phyloP scores from a whole-genome alignment of 2,329 filamentous ascomycete species.

The Epichloe gansuensis region DNA sequence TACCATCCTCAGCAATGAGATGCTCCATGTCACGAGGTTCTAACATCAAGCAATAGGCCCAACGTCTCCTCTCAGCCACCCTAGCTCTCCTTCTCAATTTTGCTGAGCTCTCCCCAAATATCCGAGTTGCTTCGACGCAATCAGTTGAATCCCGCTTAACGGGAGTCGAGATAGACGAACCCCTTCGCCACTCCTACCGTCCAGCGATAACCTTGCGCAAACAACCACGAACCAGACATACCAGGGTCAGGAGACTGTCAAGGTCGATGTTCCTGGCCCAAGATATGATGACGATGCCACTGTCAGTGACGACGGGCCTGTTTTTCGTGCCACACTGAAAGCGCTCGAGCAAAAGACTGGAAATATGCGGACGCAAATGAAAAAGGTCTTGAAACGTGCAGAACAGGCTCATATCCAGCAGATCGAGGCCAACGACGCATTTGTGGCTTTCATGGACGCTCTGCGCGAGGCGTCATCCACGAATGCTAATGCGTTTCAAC shows the following conservation, averaged over 20 bases:
- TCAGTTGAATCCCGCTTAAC: conserved; percentile 77
- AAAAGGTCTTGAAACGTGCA: conserved; percentile 89
- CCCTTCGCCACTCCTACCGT: conserved; percentile 37
- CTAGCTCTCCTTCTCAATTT: conserved; percentile 59
- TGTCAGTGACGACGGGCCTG: conserved; percentile 78
- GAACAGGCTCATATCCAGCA: conserved; percentile 77
- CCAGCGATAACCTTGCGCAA: conserved; percentile 24
- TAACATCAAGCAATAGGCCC: conserved; percentile 26
- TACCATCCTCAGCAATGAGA: neutral
- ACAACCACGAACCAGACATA: conserved; percentile 13
- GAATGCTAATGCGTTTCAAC: conserved; percentile 93
- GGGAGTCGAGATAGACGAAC: conserved; percentile 53
- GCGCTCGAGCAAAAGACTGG: conserved; percentile 92
- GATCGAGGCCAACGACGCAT: conserved; percentile 72
- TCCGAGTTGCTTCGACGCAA: conserved; percentile 75
- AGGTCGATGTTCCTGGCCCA: conserved; percentile 78
- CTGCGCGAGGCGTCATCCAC: conserved; percentile 78
- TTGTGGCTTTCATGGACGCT: conserved; percentile 71
- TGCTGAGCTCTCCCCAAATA: conserved; percentile 59
- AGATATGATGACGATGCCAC: conserved; percentile 77
- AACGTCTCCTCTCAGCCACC: conserved; percentile 36
- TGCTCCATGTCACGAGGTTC: neutral
- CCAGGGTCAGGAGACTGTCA: conserved; percentile 43
- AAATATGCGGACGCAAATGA: conserved; percentile 88
- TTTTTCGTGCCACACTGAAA: conserved; percentile 96